Base-by-base conservation (phyloP, 768 basidiomycete species). In the Mycena rebaudengoi region DNA sequence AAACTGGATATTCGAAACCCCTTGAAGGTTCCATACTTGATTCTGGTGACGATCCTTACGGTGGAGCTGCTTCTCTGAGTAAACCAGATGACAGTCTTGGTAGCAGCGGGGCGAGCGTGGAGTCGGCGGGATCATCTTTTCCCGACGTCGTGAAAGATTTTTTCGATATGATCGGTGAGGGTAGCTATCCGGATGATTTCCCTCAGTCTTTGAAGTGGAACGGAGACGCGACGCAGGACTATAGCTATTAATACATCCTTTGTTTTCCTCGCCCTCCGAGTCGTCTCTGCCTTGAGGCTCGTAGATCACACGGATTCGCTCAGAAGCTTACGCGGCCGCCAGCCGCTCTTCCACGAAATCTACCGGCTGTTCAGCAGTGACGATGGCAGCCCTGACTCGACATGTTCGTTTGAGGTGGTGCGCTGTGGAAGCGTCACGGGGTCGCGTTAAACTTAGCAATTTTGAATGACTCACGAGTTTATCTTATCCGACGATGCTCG, bases 141-240 rank as follows among this genome's bases (percentile, higher is more conserved):
- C 82, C 82, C 14, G 67, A 66, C 43, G 79, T 65, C 29, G 75
- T 84, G 16, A 76, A 78, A 66, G 77, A 82, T 21, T 83, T 86
- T 64, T 75, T 68, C 37, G 74, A 75, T 7, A 84, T 86, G 80
- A 82, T 85, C 69, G 76, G 69, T 25, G 74, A 76, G 7, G 76
- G 73, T 40, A 83, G 80, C 48, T 83, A 78, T 69, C 81, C 82
- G 4, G 71, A 76, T 7, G 74, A 76, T 71, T 84, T 82, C 63
- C 80, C 79, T 7, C 72, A 74, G 71, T 81, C 79, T 12, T 66
- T 80, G 56, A 70, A 74, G 61, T 74, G 64, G 64, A 33, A 7
- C 25, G 39, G 35, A 13, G 45, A 45, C 12, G 39, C 29, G 8
- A 56, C 62, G 33, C 64, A 54, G 16, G 57, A 51, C 4, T 32